Conservation (phyloP, 1,139 yeast genomes). For the Barnettozyma hawaiiensis region DNA sequence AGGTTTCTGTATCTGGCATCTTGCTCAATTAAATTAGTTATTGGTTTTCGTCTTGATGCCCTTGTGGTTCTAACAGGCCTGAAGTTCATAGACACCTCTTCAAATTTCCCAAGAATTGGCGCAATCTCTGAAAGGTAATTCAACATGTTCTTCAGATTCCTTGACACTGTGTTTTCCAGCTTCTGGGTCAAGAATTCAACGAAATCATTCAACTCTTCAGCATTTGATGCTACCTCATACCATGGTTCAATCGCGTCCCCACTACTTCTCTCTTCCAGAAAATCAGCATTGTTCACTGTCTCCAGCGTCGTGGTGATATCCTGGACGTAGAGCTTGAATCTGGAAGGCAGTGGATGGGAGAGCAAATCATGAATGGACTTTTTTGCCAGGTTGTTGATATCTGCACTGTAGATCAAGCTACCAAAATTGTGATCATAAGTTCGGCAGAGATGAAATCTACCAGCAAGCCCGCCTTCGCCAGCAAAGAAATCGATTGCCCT, state of each 20-base stretch:
- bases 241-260: slow-evolving; percentile 27
- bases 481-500: slow-evolving; percentile 39
- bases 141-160: slow-evolving; percentile 7
- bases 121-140: slow-evolving; percentile 13
- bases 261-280: background rate
- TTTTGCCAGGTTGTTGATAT: slow-evolving; percentile 18
- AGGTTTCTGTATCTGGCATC: slow-evolving; percentile 14
- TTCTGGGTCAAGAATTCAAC: slow-evolving; percentile 28
- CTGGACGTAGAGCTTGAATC: slow-evolving; percentile 46
- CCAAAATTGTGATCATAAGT: slow-evolving; percentile 39
- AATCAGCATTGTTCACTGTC: slow-evolving; percentile 7
- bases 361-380: slow-evolving; percentile 16
- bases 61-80: slow-evolving; percentile 11
- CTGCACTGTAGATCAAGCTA: slow-evolving; percentile 28
- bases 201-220: slow-evolving; percentile 33
- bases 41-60: slow-evolving; percentile 18
- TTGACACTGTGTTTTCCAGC: slow-evolving; percentile 21
- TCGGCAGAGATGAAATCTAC: slow-evolving; percentile 42
- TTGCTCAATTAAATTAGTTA: slow-evolving; percentile 15
- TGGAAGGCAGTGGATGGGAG: slow-evolving; percentile 30
- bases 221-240: slow-evolving; percentile 42
- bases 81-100: slow-evolving; percentile 13
- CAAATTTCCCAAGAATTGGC: slow-evolving; percentile 17
- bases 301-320: slow-evolving; percentile 38
- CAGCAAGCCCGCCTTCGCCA: slow-evolving; percentile 45